Evolutionary conservation across 2,329 filamentous ascomycete species (phyloP), one percentile per base, ranked within the genome.

Genomic region (Incumbomyces delicatus): DNA sequence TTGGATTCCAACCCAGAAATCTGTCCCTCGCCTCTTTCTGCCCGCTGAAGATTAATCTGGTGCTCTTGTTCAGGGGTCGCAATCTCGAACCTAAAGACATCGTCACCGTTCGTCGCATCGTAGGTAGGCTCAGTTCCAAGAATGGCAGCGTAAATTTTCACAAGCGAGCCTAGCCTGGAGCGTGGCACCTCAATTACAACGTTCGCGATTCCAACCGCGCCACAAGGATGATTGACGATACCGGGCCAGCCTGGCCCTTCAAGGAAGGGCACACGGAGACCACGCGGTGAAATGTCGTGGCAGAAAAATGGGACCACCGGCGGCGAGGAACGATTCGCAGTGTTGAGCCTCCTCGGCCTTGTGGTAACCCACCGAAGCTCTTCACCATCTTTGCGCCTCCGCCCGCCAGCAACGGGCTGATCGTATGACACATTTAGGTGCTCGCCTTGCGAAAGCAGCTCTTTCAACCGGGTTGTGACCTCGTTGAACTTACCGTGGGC

Each of bases 81-180:
- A 10, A 44, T 22, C 13, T 17, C 36, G 20, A 44, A 44, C 6
- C 16, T 17, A 16, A 6, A 44, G 11, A n/a, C 6, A 31, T n/a
- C 31, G 13, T 36, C 14, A 5, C 20, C 41, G 10, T 10, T 16
- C 12, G 13, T 17, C 18, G 30, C 6, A 11, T 17, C 13, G 6
- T 6, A 10, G 30, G 61, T 18, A 58, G 58, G 6, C 68, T 61
- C 18, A 57, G 60, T 20, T 50, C 54, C 13, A 41, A 50, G n/a
- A 55, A 6, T 71, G 80, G 56, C 90, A 89, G 53, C 14, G 30
- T 57, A 57, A 18, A 56, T 40, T 16, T 47, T 44, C 13, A 45
- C 43, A 34, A 52, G 54, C 6, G 32, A 44, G 10, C 48, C 42
- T 16, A 56, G 35, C 13, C 50, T 37, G 5, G 38, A 34, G 29